A percentile compares a stretch with the other conserved stretches of the same genome.
Evolutionary conservation across 2,329 filamentous ascomycete species (phyloP).

Genomic region (Neoarthrinium moseri): DNA sequence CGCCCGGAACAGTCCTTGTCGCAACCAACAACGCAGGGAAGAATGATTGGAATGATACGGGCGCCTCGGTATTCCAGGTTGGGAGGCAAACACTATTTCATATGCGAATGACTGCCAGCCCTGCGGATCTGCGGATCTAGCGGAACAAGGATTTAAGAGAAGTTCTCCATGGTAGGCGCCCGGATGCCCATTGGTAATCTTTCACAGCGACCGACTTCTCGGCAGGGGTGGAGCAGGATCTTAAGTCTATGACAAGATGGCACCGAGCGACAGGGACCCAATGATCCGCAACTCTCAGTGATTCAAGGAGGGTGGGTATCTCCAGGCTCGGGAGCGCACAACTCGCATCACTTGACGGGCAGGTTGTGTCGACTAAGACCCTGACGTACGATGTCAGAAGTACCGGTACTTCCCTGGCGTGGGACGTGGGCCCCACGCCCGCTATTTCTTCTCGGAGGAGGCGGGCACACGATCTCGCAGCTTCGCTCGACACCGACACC

Average conservation of each 20-base stretch:
- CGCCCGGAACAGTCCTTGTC: background rate
- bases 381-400: background rate
- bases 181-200: slow-evolving; percentile 7
- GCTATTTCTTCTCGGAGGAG: background rate
- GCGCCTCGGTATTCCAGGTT: background rate
- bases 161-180: slow-evolving; percentile 4
- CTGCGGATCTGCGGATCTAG: background rate
- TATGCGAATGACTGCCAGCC: slow-evolving; percentile 3
- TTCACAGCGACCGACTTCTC: background rate
- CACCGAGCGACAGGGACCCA: background rate
- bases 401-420: background rate
- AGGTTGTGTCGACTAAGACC: background rate
- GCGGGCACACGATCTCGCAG: background rate
- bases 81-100: slow-evolving; percentile 2
- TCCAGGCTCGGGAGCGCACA: background rate
- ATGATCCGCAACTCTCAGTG: background rate
- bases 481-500: background rate
- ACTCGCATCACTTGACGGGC: background rate
- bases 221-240: background rate
- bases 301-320: background rate
- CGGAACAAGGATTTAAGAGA: slow-evolving; percentile 8
- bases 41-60: background rate
- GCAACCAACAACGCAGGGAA: background rate
- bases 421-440: background rate
- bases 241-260: slow-evolving; percentile 8